Percentiles rank a stretch among this genome's conserved stretches.
Evolutionary conservation across 352 stramenopile genomes (phyloP).

Genomic region (Globisporangium heterothallicum): DNA sequence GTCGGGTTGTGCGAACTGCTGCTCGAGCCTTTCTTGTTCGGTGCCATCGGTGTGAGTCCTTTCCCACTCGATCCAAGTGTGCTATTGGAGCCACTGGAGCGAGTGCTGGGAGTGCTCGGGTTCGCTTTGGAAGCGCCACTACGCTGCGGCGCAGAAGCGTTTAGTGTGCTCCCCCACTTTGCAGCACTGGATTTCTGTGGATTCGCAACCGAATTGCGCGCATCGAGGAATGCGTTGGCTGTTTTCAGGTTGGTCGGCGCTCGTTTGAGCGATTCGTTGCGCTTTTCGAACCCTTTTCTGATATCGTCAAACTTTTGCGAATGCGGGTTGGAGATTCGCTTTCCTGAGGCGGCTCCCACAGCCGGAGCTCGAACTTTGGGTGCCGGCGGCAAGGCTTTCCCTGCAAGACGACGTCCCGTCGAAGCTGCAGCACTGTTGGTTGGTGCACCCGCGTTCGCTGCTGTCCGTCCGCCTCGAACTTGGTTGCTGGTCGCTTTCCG

Average conservation of each 20-base stretch:
- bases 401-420: constrained; percentile 8
- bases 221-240: constrained; percentile 16
- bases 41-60: neutral
- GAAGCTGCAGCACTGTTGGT: constrained; percentile 5
- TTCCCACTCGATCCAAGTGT: neutral
- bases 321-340: constrained; percentile 49
- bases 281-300: constrained; percentile 51
- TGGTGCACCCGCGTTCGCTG: neutral
- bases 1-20: neutral
- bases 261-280: constrained; percentile 45
- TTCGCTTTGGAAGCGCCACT: constrained; percentile 2
- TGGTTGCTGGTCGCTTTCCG: constrained; percentile 37
- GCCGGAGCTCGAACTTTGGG: constrained; percentile 39
- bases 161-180: constrained; percentile 1
- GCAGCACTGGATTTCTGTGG: neutral
- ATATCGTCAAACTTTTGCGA: constrained; percentile 65
- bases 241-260: constrained; percentile 17
- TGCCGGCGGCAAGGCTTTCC: constrained; percentile 21
- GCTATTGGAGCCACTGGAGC: neutral
- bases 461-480: constrained; percentile 11
- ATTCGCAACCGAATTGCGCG: neutral
- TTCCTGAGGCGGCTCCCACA: constrained; percentile 44
- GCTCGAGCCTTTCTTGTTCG: neutral
- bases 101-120: neutral
- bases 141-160: neutral